These are phyloP conservation scores for Mucor velutinosus DNA, from an alignment of 371 early-diverging fungal species.

Conservation along the genomic window DNA sequence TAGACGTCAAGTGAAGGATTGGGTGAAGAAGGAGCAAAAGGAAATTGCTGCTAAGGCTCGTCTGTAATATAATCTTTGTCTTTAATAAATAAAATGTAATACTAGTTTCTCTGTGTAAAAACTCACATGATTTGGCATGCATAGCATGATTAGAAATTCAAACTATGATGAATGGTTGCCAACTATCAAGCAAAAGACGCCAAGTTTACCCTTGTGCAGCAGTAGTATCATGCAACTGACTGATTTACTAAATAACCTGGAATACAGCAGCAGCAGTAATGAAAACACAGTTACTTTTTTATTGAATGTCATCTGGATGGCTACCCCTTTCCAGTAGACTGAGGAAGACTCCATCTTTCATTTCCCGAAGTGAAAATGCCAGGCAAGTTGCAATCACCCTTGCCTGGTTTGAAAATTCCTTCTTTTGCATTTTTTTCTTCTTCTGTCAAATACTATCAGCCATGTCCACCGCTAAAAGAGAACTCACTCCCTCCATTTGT, in stretches of 20 bases:
- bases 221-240: neutral
- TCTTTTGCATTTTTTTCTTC: neutral
- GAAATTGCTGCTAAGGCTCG: constrained; percentile 6
- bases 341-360: neutral
- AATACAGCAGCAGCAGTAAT: neutral
- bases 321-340: neutral
- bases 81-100: neutral
- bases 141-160: too few species aligned
- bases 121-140: neutral
- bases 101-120: neutral
- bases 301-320: too few species aligned
- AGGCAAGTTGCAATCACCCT: neutral
- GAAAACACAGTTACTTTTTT: too few species aligned
- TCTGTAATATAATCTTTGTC: constrained; percentile 4
- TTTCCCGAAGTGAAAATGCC: neutral
- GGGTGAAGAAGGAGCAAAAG: constrained; percentile 37
- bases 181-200: too few species aligned
- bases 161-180: too few species aligned
- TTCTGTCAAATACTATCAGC: neutral
- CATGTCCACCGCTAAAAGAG: constrained; percentile 28
- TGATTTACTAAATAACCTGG: too few species aligned
- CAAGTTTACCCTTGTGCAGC: too few species aligned
- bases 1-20: constrained; percentile 50
- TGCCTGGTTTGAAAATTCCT: neutral
- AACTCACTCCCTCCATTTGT: constrained; percentile 50